These are phyloP conservation scores for Achaetomium macrosporum DNA, from an alignment of 2,329 filamentous ascomycete species.

Conservation along the genomic window DNA sequence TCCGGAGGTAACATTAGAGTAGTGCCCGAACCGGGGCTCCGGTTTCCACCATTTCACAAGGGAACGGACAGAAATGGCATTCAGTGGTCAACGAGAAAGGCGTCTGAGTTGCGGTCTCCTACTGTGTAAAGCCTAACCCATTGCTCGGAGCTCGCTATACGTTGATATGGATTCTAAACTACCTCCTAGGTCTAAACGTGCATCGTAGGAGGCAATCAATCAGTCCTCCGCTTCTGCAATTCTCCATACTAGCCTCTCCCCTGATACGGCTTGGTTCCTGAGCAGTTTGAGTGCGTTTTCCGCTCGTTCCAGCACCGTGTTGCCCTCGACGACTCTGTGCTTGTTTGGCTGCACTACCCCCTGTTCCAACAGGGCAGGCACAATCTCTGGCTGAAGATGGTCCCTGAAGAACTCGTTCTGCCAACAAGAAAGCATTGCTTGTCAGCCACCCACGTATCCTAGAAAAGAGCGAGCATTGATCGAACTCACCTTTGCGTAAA, in stretches of 20 bases:
- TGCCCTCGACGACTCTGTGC: constrained; percentile 38
- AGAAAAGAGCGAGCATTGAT: not conserved
- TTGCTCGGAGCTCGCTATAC: too few relatives aligned
- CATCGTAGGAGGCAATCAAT: not conserved
- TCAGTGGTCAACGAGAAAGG: too few relatives aligned
- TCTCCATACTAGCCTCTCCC: constrained; percentile 28
- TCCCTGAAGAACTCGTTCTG: constrained; percentile 52
- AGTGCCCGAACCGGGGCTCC: not conserved
- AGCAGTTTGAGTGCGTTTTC: constrained; percentile 25
- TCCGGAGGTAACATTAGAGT: constrained; percentile 2
- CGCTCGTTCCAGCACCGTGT: constrained; percentile 36
- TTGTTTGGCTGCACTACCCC: constrained; percentile 37
- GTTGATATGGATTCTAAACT: not conserved
- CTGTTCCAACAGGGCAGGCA: constrained; percentile 41
- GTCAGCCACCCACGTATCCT: not conserved
- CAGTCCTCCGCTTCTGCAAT: constrained; percentile 22
- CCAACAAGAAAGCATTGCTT: not conserved
- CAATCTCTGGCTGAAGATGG: constrained; percentile 48
- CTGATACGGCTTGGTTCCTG: constrained; percentile 22
- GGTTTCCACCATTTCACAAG: not conserved
- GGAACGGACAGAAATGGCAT: not conserved
- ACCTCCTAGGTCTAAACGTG: not conserved
- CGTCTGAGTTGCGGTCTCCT: too few relatives aligned
- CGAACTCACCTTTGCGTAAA: constrained; percentile 41
- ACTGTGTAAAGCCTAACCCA: too few relatives aligned